These are phyloP conservation scores for Cephaloascus fragrans DNA, from an alignment of 805 yeast genomes.

Conservation along the genomic window DNA sequence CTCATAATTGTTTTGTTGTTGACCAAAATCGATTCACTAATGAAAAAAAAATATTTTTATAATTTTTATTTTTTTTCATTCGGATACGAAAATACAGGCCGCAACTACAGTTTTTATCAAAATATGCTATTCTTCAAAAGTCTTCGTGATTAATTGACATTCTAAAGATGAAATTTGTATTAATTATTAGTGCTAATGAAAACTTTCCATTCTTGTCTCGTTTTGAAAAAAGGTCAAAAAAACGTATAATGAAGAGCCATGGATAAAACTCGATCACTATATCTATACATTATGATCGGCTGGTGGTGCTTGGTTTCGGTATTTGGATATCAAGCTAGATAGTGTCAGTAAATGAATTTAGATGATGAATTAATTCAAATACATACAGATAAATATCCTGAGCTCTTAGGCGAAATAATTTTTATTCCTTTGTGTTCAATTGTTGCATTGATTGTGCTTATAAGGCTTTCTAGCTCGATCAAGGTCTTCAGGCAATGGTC, in stretches of 20 bases:
- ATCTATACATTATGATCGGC: no score
- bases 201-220: background rate
- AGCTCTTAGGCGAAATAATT: slow-evolving; percentile 39
- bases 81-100: background rate
- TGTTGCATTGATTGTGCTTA: slow-evolving; percentile 19
- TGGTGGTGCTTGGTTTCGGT: no score
- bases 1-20: slow-evolving; percentile 2
- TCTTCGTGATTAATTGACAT: no score
- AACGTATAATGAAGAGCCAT: no score
- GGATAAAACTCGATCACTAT: no score
- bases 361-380: background rate
- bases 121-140: no score
- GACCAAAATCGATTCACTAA: background rate
- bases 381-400: slow-evolving; percentile 45
- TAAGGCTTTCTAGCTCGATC: slow-evolving; percentile 31
- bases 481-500: slow-evolving; percentile 19
- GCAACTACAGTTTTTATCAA: no score
- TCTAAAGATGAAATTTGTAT: no score
- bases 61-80: background rate
- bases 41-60: background rate
- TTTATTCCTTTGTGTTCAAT: slow-evolving; percentile 14
- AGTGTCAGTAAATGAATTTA: background rate
- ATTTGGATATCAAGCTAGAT: slow-evolving; percentile 39
- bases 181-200: slow-evolving; percentile 1
- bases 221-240: no score